Evolutionary conservation across 2,329 filamentous ascomycete genomes (phyloP).

Genomic region (Zymoseptoria brevis): DNA sequence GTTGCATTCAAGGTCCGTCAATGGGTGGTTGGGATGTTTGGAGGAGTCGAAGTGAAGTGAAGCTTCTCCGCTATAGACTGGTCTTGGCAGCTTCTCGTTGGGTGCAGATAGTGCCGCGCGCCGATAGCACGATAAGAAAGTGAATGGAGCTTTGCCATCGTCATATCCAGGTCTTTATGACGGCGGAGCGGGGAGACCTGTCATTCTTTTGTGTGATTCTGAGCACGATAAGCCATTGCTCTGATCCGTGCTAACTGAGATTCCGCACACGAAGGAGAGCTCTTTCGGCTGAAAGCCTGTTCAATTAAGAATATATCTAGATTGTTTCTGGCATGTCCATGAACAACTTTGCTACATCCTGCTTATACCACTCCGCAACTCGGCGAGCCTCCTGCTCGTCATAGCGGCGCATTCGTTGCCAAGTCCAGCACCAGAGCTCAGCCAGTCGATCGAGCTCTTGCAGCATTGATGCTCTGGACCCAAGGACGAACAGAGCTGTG

Average conservation of each 20-base stretch:
- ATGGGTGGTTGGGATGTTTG: background rate
- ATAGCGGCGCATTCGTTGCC: constrained; percentile 14
- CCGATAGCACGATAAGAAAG: background rate
- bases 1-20: background rate
- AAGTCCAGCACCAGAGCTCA: constrained; percentile 9
- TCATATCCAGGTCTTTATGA: background rate
- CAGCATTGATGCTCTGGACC: constrained; percentile 4
- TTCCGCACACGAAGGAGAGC: background rate
- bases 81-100: background rate
- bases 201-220: background rate
- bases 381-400: constrained; percentile 7
- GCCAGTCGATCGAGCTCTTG: constrained; percentile 13
- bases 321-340: constrained; percentile 13
- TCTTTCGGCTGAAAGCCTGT: background rate
- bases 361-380: constrained; percentile 10
- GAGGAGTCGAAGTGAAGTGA: background rate
- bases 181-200: too few species aligned
- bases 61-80: background rate
- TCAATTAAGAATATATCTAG: background rate
- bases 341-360: constrained; percentile 13
- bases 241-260: too few species aligned
- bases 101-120: background rate
- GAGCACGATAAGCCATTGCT: background rate
- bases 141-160: background rate
- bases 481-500: constrained; percentile 12